A percentile compares a stretch with the other conserved stretches of the same genome.
These are phyloP conservation scores for Candida xyloterini DNA, from an alignment of 805 yeast genomes.

Conservation along the genomic window DNA sequence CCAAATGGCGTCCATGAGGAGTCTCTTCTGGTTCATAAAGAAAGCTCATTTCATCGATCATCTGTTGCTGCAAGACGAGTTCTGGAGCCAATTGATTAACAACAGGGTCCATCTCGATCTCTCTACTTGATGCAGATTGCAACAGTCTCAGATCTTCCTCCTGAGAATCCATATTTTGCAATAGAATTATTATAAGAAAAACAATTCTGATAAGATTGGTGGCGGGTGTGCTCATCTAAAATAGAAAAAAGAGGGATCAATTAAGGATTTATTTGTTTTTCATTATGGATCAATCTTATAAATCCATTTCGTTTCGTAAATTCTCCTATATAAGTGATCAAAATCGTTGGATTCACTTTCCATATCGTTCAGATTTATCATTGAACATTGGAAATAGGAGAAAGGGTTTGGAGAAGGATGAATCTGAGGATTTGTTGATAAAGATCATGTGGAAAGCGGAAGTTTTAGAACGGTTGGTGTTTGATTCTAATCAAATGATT, in stretches of 20 bases:
- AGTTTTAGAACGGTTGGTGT: constrained; percentile 23
- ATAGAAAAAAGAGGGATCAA: neutral
- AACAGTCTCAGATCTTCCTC: neutral
- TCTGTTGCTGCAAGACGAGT: constrained; percentile 12
- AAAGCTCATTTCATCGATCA: constrained; percentile 25
- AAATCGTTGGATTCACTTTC: constrained; percentile 25
- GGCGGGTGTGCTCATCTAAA: constrained; percentile 1
- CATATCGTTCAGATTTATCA: constrained; percentile 24
- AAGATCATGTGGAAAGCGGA: constrained; percentile 25
- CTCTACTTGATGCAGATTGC: neutral
- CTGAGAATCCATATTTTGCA: neutral
- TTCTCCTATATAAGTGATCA: constrained; percentile 20
- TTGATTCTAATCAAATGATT: constrained; percentile 16
- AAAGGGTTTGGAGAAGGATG: neutral
- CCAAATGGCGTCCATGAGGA: constrained; percentile 76
- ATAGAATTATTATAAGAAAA: neutral
- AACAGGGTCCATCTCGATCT: neutral
- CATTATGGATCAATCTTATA: constrained; percentile 3
- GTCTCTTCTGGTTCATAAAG: constrained; percentile 41
- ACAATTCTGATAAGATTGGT: constrained; percentile 3
- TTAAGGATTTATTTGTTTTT: neutral
- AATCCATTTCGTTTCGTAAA: constrained; percentile 20
- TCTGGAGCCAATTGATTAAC: constrained; percentile 9
- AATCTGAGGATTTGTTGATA: constrained; percentile 10
- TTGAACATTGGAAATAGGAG: constrained; percentile 14